These are phyloP conservation scores for Phytopythium boreale DNA, from an alignment of 352 stramenopile species.

Conservation along the genomic window DNA sequence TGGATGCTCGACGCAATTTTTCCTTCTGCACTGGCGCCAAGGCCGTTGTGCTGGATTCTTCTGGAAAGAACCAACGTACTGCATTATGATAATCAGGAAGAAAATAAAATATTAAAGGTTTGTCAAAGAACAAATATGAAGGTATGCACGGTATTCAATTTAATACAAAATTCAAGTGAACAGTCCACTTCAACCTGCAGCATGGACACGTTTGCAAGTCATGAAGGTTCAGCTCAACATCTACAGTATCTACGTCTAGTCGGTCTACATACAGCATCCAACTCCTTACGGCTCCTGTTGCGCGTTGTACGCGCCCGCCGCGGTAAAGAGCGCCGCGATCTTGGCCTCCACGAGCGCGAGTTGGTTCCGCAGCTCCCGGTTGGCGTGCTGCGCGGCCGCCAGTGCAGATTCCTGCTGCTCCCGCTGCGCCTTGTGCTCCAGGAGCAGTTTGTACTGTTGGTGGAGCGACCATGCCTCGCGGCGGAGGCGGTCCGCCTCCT, in stretches of 20 bases:
- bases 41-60: too few species aligned
- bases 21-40: too few species aligned
- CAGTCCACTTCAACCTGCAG: too few species aligned
- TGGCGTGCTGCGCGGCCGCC: not conserved
- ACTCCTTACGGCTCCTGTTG: not conserved
- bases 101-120: too few species aligned
- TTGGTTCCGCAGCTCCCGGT: constrained; percentile 1
- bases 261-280: not conserved
- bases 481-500: constrained; percentile 4
- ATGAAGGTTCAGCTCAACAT: too few species aligned
- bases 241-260: not conserved
- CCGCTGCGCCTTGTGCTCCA: constrained; percentile 2
- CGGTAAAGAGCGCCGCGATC: not conserved
- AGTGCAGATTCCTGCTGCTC: constrained; percentile 1
- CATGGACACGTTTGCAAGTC: too few species aligned
- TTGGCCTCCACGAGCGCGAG: constrained; percentile 1
- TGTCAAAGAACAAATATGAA: too few species aligned
- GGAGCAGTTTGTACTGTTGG: not conserved
- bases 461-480: constrained; percentile 5
- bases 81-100: too few species aligned
- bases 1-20: too few species aligned
- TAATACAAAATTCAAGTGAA: too few species aligned
- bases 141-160: too few species aligned
- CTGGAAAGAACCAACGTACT: not conserved
- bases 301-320: too few species aligned